Conservation (phyloP, 495 filamentous ascomycete genomes). For the Letharia lupina region DNA sequence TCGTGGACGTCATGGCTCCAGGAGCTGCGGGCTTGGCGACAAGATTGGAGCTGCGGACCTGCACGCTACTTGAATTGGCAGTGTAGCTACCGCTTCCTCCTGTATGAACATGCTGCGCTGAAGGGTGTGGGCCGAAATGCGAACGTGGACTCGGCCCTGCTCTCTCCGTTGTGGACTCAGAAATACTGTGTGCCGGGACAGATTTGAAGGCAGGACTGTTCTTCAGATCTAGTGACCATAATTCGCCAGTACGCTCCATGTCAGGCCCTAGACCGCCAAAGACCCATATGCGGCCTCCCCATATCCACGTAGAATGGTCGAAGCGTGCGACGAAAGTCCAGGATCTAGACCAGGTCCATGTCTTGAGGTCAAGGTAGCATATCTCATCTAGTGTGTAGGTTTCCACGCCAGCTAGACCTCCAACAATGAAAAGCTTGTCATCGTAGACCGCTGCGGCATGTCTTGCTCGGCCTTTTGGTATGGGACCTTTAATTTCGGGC, state of each 20-base stretch:
- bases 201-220: constrained; percentile 76
- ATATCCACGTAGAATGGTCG: constrained; percentile 88
- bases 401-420: constrained; percentile 80
- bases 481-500: constrained; percentile 70
- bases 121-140: constrained; percentile 19
- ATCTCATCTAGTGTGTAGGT: constrained; percentile 89
- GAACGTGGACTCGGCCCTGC: constrained; percentile 17
- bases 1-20: constrained; percentile 79
- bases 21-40: constrained; percentile 66
- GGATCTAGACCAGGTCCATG: constrained; percentile 92
- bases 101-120: constrained; percentile 15
- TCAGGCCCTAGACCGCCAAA: constrained; percentile 89
- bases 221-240: constrained; percentile 95
- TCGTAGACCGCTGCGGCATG: constrained; percentile 93
- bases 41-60: constrained; percentile 63
- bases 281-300: constrained; percentile 90
- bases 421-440: constrained; percentile 90
- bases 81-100: constrained; percentile 62
- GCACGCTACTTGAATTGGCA: constrained; percentile 81
- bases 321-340: constrained; percentile 93
- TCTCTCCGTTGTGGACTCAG: constrained; percentile 37
- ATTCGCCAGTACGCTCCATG: constrained; percentile 89
- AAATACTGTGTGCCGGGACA: constrained; percentile 56
- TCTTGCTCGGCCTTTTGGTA: constrained; percentile 80
- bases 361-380: constrained; percentile 92